These are phyloP conservation scores for Psophocarpus tetragonolobus DNA, from an alignment of 306 rosid genomes.

Conservation along the genomic window DNA sequence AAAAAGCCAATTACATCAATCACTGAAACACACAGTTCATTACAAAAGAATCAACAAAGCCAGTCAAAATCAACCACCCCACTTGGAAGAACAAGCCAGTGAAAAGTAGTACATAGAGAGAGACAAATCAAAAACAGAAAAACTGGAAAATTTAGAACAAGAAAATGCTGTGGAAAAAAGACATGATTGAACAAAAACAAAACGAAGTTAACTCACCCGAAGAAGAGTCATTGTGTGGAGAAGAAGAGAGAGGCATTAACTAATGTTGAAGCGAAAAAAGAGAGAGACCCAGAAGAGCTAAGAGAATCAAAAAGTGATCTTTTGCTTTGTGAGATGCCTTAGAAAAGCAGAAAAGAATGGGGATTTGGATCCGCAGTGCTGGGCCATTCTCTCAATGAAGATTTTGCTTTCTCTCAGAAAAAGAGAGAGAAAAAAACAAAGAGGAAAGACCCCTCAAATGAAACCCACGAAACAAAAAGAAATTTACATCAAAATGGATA, in stretches of 20 bases:
- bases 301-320: conserved; percentile 44
- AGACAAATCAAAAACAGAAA: not conserved
- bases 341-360: conserved; percentile 49
- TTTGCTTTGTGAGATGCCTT: not conserved
- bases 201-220: not conserved
- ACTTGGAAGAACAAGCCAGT: not conserved
- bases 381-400: conserved; percentile 68
- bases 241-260: not conserved
- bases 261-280: conserved; percentile 25
- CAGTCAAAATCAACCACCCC: not conserved
- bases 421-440: conserved; percentile 35
- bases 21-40: not conserved
- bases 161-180: conserved; percentile 16
- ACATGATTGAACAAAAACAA: conserved; percentile 11
- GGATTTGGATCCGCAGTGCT: conserved; percentile 71
- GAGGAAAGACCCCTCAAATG: conserved; percentile 38
- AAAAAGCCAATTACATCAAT: not conserved
- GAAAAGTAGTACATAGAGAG: not conserved
- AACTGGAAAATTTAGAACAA: not conserved
- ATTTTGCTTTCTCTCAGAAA: conserved; percentile 37
- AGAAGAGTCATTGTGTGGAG: conserved; percentile 26
- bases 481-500: conserved; percentile 64
- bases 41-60: not conserved
- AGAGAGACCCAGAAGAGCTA: conserved; percentile 29
- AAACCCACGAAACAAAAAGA: conserved; percentile 51